A percentile compares a stretch with the other conserved stretches of the same genome.
phyloP scores from a whole-genome alignment of 768 basidiomycete species.

The Suillus paluster region DNA sequence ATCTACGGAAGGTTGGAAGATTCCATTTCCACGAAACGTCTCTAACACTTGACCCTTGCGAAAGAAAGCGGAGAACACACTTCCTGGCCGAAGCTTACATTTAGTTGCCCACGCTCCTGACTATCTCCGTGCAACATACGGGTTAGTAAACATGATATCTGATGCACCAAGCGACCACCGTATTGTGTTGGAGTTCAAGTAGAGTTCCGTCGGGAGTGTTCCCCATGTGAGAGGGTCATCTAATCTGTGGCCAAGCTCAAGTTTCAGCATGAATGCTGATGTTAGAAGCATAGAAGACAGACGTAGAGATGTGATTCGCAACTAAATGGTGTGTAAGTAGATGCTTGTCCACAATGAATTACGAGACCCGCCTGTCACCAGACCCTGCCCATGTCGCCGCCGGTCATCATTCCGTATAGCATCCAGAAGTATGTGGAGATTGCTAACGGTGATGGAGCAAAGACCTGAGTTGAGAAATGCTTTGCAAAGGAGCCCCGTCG shows the following conservation, averaged over 20 bases:
- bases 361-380: constrained; percentile 68
- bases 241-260: constrained; percentile 48
- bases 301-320: constrained; percentile 95
- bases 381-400: constrained; percentile 53
- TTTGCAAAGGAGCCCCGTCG: constrained; percentile 80
- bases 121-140: constrained; percentile 51
- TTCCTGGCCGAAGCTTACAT: constrained; percentile 43
- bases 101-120: constrained; percentile 16
- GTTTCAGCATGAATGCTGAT: constrained; percentile 8
- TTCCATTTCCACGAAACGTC: constrained; percentile 88
- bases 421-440: constrained; percentile 64
- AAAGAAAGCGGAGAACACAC: constrained; percentile 85
- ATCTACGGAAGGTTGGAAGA: constrained; percentile 88
- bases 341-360: constrained; percentile 1
- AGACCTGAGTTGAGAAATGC: constrained; percentile 71
- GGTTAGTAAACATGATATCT: constrained; percentile 94
- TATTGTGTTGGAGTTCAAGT: constrained; percentile 60
- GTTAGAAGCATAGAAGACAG: constrained; percentile 30
- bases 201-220: constrained; percentile 67
- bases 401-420: constrained; percentile 59
- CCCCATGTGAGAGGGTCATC: constrained; percentile 93
- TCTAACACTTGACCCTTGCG: constrained; percentile 89
- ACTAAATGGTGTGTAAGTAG: constrained; percentile 49
- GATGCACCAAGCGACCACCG: constrained; percentile 93
- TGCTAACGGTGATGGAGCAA: constrained; percentile 70